A percentile compares a stretch with the other conserved stretches of the same genome.
Conservation (phyloP, 2,329 filamentous ascomycete species). For the Cercospora zeae-maydis region DNA sequence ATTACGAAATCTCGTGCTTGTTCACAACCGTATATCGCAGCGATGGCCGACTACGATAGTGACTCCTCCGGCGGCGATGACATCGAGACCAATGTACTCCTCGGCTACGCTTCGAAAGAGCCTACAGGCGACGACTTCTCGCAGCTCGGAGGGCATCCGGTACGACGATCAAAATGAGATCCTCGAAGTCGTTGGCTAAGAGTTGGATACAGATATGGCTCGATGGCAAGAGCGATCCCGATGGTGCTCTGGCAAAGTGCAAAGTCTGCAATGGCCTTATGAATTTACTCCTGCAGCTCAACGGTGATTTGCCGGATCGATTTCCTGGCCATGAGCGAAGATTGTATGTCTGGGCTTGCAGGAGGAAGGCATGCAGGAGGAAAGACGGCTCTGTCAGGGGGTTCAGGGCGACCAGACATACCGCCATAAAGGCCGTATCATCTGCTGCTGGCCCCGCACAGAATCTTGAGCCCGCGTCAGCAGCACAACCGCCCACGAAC, state of each 20-base stretch:
- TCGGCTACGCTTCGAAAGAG: constrained; percentile 84
- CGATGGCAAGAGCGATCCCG: constrained; percentile 65
- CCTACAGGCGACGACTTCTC: constrained; percentile 77
- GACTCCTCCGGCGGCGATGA: constrained; percentile 72
- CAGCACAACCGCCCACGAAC: constrained; percentile 39
- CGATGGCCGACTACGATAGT: constrained; percentile 69
- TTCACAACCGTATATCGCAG: constrained; percentile 2
- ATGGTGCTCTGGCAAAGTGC: constrained; percentile 75
- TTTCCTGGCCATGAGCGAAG: constrained; percentile 86
- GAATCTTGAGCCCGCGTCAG: constrained; percentile 7
- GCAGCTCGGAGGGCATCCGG: constrained; percentile 80
- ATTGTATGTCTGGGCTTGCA: constrained; percentile 82
- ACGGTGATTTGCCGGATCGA: constrained; percentile 80
- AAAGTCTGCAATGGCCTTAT: constrained; percentile 81
- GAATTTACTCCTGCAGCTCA: constrained; percentile 81
- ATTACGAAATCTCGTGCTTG: constrained; percentile 1
- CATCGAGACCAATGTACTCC: constrained; percentile 78
- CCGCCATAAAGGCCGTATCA: constrained; percentile 8
- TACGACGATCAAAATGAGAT: constrained; percentile 49
- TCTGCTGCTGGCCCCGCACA: constrained; percentile 28
- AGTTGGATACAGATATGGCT: constrained; percentile 69
- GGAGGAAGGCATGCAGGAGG: constrained; percentile 71
- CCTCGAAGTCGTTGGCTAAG: constrained; percentile 19
- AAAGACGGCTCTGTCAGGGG: constrained; percentile 78
- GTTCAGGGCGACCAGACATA: constrained; percentile 63